Conservation (phyloP, 2,329 filamentous ascomycete species). For the Chaetomium strumarium region DNA sequence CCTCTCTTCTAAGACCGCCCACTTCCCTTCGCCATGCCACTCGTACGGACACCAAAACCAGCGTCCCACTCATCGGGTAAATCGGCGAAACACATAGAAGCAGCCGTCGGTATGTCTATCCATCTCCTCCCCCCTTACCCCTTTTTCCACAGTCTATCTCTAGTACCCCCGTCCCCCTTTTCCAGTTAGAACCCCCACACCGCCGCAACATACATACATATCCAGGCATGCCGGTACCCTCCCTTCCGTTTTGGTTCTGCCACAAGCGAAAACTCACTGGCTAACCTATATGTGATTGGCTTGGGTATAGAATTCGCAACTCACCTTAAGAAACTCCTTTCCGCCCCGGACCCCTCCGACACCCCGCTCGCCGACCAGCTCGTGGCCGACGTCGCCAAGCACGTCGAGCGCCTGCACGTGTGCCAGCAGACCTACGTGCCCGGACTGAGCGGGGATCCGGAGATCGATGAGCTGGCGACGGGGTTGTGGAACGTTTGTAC, state of each 20-base stretch:
- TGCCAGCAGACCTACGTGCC: constrained; percentile 30
- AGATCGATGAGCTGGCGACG: constrained; percentile 51
- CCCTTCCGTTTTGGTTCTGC: not conserved
- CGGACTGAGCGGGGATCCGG: constrained; percentile 31
- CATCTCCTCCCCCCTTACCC: not conserved
- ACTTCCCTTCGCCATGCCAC: constrained; percentile 1
- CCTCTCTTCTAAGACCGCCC: not conserved
- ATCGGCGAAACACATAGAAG: constrained; percentile 17
- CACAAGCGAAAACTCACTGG: not conserved
- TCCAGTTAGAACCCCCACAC: not conserved
- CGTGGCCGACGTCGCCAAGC: constrained; percentile 36
- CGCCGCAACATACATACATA: not conserved
- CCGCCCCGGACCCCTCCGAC: constrained; percentile 16
- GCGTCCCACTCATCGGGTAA: constrained; percentile 6
- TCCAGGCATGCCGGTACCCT: too few species aligned
- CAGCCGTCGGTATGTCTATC: constrained; percentile 16
- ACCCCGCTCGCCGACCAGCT: constrained; percentile 26
- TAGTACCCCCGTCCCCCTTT: not conserved
- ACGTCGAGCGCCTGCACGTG: constrained; percentile 31
- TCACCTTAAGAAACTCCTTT: constrained; percentile 17
- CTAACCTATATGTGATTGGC: not conserved
- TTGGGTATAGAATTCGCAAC: constrained; percentile 7
- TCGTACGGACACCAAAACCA: constrained; percentile 2
- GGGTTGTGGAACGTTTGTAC: constrained; percentile 64
- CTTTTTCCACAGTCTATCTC: not conserved